These are phyloP conservation scores for Pseudohyphozyma bogoriensis DNA, from an alignment of 768 basidiomycete species.

Conservation along the genomic window DNA sequence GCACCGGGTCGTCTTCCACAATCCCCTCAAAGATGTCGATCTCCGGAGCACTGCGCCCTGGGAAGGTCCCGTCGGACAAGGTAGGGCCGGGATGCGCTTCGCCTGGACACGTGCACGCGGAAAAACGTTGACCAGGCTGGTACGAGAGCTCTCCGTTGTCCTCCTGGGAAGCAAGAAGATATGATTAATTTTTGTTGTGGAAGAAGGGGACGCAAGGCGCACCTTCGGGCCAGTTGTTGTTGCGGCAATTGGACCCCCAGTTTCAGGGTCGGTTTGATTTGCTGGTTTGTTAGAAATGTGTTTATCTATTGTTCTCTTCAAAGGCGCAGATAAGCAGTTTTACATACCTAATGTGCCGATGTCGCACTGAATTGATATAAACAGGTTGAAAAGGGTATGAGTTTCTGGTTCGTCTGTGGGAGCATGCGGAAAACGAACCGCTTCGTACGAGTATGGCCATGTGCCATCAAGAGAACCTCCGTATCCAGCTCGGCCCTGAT, in stretches of 20 bases:
- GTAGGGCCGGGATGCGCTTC: constrained; percentile 44
- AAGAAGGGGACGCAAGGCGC: background rate
- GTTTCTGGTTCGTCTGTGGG: background rate
- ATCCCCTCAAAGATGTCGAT: constrained; percentile 29
- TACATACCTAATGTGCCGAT: constrained; percentile 66
- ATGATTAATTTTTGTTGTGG: background rate
- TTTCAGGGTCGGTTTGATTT: constrained; percentile 5
- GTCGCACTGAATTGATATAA: constrained; percentile 51
- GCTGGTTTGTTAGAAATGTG: background rate
- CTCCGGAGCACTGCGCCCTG: constrained; percentile 29
- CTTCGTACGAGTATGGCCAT: constrained; percentile 7
- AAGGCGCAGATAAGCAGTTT: constrained; percentile 45
- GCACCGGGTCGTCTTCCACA: constrained; percentile 36
- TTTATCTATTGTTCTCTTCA: constrained; percentile 36
- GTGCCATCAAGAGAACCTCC: constrained; percentile 25
- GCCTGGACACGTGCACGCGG: constrained; percentile 74
- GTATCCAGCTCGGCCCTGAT: constrained; percentile 32
- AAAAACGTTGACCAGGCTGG: constrained; percentile 77
- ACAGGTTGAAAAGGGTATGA: background rate
- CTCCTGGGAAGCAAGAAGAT: background rate
- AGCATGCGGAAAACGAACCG: background rate
- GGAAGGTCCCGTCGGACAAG: constrained; percentile 20
- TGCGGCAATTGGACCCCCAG: constrained; percentile 5
- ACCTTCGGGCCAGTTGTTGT: constrained; percentile 3
- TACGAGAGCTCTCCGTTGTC: constrained; percentile 50